Conservation (phyloP, 2,329 filamentous ascomycete species). For the Chaetomiaceae sp. region DNA sequence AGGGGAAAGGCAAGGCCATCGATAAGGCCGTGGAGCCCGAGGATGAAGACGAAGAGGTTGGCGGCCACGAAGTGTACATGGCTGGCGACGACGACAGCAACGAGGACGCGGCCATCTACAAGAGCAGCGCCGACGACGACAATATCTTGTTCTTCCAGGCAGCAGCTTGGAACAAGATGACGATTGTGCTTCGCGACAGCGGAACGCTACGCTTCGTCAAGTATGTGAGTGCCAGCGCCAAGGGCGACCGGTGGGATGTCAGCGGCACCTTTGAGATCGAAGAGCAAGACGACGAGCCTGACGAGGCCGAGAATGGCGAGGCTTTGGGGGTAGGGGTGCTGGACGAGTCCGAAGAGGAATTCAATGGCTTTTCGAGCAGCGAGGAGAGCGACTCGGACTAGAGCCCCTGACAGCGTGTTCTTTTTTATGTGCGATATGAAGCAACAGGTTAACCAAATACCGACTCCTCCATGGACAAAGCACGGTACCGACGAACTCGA, state of each 20-base stretch:
- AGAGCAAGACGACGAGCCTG: slow-evolving; percentile 45
- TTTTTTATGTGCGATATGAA: background rate
- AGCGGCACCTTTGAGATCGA: slow-evolving; percentile 72
- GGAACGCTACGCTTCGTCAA: slow-evolving; percentile 92
- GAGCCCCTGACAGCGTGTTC: background rate
- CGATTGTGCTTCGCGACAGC: slow-evolving; percentile 80
- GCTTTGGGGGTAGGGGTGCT: slow-evolving; percentile 29
- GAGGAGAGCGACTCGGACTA: slow-evolving; percentile 26
- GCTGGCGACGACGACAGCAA: slow-evolving; percentile 70
- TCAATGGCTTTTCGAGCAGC: slow-evolving; percentile 52
- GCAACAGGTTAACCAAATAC: background rate
- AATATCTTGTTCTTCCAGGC: slow-evolving; percentile 62
- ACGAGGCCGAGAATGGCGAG: slow-evolving; percentile 34
- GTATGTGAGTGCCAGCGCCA: slow-evolving; percentile 79
- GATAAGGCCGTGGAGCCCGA: slow-evolving; percentile 27
- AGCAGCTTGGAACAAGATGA: slow-evolving; percentile 82
- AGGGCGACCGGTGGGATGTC: slow-evolving; percentile 90
- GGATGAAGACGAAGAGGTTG: slow-evolving; percentile 49
- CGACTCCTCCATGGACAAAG: too few species aligned
- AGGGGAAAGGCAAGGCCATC: slow-evolving; percentile 32
- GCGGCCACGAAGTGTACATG: slow-evolving; percentile 90
- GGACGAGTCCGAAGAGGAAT: slow-evolving; percentile 50
- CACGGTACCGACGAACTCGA: too few species aligned
- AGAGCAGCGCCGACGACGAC: slow-evolving; percentile 70
- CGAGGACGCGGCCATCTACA: slow-evolving; percentile 79